Percentiles rank a stretch among this genome's conserved stretches.
phyloP scores from a whole-genome alignment of 805 yeast genomes.

The Brettanomyces bruxellensis region DNA sequence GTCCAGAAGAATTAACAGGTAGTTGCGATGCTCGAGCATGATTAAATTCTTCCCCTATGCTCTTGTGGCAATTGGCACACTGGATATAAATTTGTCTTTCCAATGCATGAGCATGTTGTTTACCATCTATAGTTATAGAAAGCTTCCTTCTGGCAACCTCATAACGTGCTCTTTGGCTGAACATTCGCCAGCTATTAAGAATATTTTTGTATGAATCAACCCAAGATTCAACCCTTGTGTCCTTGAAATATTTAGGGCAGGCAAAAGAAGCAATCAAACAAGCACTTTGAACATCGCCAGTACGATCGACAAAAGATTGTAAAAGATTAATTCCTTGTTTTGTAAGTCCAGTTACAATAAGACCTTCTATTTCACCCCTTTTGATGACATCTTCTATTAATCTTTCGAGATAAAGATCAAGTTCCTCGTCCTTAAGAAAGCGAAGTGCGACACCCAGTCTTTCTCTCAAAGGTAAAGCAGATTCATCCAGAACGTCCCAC shows the following conservation, averaged over 20 bases:
- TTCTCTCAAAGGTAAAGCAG: slow-evolving; percentile 79
- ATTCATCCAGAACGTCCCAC: slow-evolving; percentile 92
- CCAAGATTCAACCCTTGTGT: slow-evolving; percentile 72
- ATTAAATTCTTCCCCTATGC: slow-evolving; percentile 34
- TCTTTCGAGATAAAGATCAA: slow-evolving; percentile 60
- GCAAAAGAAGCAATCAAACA: slow-evolving; percentile 74
- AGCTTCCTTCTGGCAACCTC: slow-evolving; percentile 71
- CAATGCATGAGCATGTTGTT: slow-evolving; percentile 35
- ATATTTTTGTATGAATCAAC: slow-evolving; percentile 55
- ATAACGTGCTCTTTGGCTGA: slow-evolving; percentile 70
- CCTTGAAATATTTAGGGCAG: slow-evolving; percentile 74
- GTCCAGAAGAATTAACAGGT: neutral
- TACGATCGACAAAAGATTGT: slow-evolving; percentile 81
- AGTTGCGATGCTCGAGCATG: neutral
- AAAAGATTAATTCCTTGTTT: slow-evolving; percentile 72
- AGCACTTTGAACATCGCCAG: slow-evolving; percentile 89
- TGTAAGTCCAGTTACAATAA: slow-evolving; percentile 86
- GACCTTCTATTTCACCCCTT: slow-evolving; percentile 85
- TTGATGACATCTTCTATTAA: slow-evolving; percentile 62
- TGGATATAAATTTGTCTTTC: slow-evolving; percentile 75
- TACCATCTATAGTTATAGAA: slow-evolving; percentile 43
- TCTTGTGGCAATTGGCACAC: slow-evolving; percentile 76
- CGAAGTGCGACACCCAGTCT: slow-evolving; percentile 85
- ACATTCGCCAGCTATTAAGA: slow-evolving; percentile 74
- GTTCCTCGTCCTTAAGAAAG: slow-evolving; percentile 71